These are phyloP conservation scores for Dictyostelium discoideum DNA, from an alignment of 78 protist species.

Conservation along the genomic window DNA sequence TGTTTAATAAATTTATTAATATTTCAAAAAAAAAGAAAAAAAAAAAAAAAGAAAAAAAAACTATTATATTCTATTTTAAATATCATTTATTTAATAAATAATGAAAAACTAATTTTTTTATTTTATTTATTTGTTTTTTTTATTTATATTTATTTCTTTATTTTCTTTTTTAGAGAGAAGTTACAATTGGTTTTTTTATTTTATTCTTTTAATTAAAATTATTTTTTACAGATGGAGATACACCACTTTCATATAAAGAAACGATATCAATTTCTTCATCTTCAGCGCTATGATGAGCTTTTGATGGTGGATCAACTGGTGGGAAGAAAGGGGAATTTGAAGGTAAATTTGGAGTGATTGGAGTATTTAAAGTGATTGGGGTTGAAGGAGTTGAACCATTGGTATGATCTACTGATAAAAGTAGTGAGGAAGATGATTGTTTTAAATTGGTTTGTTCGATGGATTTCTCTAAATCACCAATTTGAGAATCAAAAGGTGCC, in stretches of 20 bases:
- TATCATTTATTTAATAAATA: too few relatives aligned
- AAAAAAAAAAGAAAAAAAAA: too few relatives aligned
- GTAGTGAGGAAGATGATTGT: background rate
- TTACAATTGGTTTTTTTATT: background rate
- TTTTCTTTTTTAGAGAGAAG: too few relatives aligned
- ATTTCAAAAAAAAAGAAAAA: background rate
- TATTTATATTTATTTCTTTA: background rate
- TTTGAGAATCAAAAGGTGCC: background rate
- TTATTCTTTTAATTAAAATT: background rate
- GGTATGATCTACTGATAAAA: background rate
- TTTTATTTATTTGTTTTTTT: background rate
- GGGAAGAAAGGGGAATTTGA: constrained; percentile 52
- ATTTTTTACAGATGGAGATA: constrained; percentile 25
- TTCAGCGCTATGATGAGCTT: constrained; percentile 11
- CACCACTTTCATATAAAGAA: constrained; percentile 30
- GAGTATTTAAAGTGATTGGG: constrained; percentile 34
- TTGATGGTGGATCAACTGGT: constrained; percentile 29
- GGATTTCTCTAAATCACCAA: constrained; percentile 42
- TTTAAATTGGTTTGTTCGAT: background rate
- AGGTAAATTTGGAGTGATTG: background rate
- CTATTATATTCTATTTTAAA: too few relatives aligned
- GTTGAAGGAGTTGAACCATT: constrained; percentile 46
- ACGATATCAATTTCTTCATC: constrained; percentile 73
- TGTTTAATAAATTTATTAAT: background rate
- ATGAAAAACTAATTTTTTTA: background rate